Evolutionary conservation across 768 basidiomycete species (phyloP).

Genomic region (Galerina marginata): DNA sequence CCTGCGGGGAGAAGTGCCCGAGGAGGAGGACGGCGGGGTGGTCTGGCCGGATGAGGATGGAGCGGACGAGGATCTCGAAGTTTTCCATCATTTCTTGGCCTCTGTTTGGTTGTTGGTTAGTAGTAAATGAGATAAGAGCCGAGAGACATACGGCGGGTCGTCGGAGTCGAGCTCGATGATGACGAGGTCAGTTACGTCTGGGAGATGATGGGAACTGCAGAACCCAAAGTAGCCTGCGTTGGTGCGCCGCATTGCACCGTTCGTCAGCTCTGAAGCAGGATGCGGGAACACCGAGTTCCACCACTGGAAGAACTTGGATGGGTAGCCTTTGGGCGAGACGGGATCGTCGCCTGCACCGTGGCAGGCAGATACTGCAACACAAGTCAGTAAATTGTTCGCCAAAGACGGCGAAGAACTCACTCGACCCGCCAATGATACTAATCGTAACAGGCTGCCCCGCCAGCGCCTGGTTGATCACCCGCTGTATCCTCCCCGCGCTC

Average conservation of each 20-base stretch:
- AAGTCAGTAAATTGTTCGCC: slow-evolving; percentile 13
- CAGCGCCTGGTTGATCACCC: slow-evolving; percentile 82
- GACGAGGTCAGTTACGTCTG: slow-evolving; percentile 92
- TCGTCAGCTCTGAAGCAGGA: slow-evolving; percentile 96
- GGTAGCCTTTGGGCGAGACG: slow-evolving; percentile 84
- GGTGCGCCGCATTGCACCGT: slow-evolving; percentile 92
- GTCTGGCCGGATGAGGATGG: slow-evolving; percentile 87
- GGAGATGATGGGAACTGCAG: slow-evolving; percentile 92
- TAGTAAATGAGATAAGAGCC: slow-evolving; percentile 1
- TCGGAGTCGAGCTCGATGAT: slow-evolving; percentile 95
- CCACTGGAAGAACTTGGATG: slow-evolving; percentile 95
- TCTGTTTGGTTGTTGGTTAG: slow-evolving; percentile 40
- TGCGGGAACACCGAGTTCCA: slow-evolving; percentile 98
- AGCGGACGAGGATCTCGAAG: slow-evolving; percentile 93
- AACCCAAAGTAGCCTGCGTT: slow-evolving; percentile 95
- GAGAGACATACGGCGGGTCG: slow-evolving; percentile 74
- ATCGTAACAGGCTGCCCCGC: slow-evolving; percentile 88
- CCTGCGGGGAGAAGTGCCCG: slow-evolving; percentile 93
- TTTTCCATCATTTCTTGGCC: slow-evolving; percentile 75
- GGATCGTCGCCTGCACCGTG: slow-evolving; percentile 94
- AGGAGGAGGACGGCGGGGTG: slow-evolving; percentile 91
- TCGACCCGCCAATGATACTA: slow-evolving; percentile 87
- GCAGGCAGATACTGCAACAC: slow-evolving; percentile 80
- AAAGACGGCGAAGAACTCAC: slow-evolving; percentile 44
- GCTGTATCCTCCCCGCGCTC: slow-evolving; percentile 81